Evolutionary conservation across 108 stramenopile genomes (phyloP).

Genomic region (Licmophora abbreviata): DNA sequence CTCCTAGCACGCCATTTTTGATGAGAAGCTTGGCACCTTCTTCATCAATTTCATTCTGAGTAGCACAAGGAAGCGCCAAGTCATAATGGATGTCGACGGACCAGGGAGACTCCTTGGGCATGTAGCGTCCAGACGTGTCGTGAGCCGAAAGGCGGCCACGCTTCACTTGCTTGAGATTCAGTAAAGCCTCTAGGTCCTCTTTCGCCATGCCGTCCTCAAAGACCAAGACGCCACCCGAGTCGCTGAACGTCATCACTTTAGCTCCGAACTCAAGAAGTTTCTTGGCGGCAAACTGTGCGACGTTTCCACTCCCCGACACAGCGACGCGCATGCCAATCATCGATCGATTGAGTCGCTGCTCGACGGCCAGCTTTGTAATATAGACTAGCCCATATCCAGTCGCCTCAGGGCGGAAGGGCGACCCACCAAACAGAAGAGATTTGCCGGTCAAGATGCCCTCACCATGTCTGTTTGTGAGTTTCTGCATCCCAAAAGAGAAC

Average conservation of each 20-base stretch:
- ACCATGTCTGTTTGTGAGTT: slow-evolving; percentile 53
- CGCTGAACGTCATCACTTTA: slow-evolving; percentile 82
- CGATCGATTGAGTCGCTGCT: slow-evolving; percentile 29
- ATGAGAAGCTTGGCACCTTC: slow-evolving; percentile 36
- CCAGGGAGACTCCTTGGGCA: slow-evolving; percentile 36
- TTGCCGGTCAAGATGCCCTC: slow-evolving; percentile 76
- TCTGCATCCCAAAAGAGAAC: slow-evolving; percentile 2
- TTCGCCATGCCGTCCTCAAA: slow-evolving; percentile 59
- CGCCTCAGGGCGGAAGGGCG: slow-evolving; percentile 61
- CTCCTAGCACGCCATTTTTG: slow-evolving; percentile 44
- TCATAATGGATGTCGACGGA: slow-evolving; percentile 29
- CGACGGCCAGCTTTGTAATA: slow-evolving; percentile 59
- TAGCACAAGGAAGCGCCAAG: slow-evolving; percentile 76
- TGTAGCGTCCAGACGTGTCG: slow-evolving; percentile 33
- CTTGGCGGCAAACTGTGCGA: slow-evolving; percentile 53
- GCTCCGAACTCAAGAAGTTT: slow-evolving; percentile 58
- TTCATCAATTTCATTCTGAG: slow-evolving; percentile 77
- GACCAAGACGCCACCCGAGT: slow-evolving; percentile 67
- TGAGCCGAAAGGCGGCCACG: slow-evolving; percentile 42
- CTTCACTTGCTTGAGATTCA: slow-evolving; percentile 44
- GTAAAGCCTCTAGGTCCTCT: slow-evolving; percentile 39
- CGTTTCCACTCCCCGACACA: slow-evolving; percentile 69
- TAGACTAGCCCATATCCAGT: slow-evolving; percentile 73
- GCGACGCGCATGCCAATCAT: slow-evolving; percentile 53
- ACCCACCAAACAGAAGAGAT: slow-evolving; percentile 50